A percentile compares a stretch with the other conserved stretches of the same genome.
phyloP scores from a whole-genome alignment of 805 yeast species.

The Candida anglica region DNA sequence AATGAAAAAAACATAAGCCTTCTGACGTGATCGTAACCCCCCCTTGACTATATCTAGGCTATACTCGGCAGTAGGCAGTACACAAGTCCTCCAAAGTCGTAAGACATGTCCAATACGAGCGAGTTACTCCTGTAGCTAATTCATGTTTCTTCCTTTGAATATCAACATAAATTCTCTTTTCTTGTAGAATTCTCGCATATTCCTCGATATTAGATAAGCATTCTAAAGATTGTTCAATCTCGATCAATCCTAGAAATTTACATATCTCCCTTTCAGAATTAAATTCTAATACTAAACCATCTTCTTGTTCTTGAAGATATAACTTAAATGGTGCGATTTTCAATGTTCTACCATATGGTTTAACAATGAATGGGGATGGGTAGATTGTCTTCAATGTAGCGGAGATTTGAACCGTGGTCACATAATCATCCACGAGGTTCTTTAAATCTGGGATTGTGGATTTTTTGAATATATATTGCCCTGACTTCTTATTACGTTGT shows the following conservation, averaged over 20 bases:
- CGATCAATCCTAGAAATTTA: constrained; percentile 14
- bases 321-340: constrained; percentile 22
- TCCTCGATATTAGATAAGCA: constrained; percentile 3
- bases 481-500: no score
- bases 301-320: constrained; percentile 9
- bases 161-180: neutral
- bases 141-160: no score
- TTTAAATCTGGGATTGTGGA: no score
- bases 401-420: neutral
- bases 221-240: constrained; percentile 6
- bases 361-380: constrained; percentile 19
- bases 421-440: no score
- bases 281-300: constrained; percentile 16
- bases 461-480: no score
- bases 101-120: constrained; percentile 13
- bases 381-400: constrained; percentile 10
- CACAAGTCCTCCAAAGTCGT: constrained; percentile 9
- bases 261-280: constrained; percentile 20
- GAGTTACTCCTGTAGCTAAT: constrained; percentile 3
- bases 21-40: no score
- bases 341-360: constrained; percentile 25
- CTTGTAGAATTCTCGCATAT: constrained; percentile 4
- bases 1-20: no score
- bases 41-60: no score
- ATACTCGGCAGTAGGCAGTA: no score